Conservation (phyloP, 345 rosid species). For the Boechera divaricarpa region DNA sequence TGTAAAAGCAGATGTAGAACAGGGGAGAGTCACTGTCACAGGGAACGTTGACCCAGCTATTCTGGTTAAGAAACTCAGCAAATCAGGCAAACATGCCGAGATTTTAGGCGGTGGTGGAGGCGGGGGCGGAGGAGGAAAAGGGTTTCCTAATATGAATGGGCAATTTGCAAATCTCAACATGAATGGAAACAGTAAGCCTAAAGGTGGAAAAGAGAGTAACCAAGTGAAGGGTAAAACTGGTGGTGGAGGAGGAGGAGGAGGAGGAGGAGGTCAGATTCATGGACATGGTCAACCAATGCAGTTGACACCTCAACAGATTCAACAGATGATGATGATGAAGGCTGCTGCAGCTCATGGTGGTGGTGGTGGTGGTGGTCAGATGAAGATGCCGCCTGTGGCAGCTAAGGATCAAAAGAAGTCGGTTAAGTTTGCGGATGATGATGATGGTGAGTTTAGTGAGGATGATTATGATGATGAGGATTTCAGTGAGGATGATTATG, state of each 20-base stretch:
- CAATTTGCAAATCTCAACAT: slow-evolving; percentile 37
- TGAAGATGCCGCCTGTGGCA: slow-evolving; percentile 37
- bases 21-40: slow-evolving; percentile 80
- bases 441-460: slow-evolving; percentile 50
- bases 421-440: slow-evolving; percentile 65
- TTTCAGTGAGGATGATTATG: slow-evolving; percentile 54
- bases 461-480: slow-evolving; percentile 55
- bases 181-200: slow-evolving; percentile 41
- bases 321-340: slow-evolving; percentile 59
- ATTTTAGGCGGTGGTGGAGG: slow-evolving; percentile 57
- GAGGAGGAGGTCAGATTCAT: slow-evolving; percentile 35
- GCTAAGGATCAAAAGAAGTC: slow-evolving; percentile 69
- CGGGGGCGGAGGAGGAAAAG: slow-evolving; percentile 52
- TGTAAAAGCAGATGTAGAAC: slow-evolving; percentile 70
- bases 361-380: slow-evolving; percentile 31
- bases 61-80: slow-evolving; percentile 78
- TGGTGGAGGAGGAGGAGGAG: slow-evolving; percentile 38
- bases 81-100: slow-evolving; percentile 93
- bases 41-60: slow-evolving; percentile 79
- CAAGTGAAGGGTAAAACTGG: slow-evolving; percentile 33
- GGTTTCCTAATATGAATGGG: slow-evolving; percentile 43
- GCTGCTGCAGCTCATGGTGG: slow-evolving; percentile 47
- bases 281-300: slow-evolving; percentile 53
- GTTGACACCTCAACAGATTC: slow-evolving; percentile 55
- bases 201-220: slow-evolving; percentile 47